phyloP scores from a whole-genome alignment of 306 rosid genomes.

The Betula pendula region DNA sequence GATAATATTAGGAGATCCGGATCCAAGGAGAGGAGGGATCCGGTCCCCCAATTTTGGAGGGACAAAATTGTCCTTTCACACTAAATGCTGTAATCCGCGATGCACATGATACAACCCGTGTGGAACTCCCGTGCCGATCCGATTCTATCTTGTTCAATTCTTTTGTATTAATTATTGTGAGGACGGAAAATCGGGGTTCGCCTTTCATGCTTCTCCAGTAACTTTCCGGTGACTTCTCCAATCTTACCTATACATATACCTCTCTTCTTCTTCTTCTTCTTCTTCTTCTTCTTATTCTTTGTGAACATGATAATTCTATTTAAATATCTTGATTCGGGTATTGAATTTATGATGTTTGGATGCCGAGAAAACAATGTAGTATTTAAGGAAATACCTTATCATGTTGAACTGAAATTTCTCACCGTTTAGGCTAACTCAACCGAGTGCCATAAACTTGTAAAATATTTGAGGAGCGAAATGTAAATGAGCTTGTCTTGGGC shows the following conservation, averaged over 20 bases:
- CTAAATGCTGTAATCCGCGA: background rate
- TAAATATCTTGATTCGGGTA: background rate
- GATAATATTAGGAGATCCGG: too few relatives aligned
- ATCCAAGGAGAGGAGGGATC: too few relatives aligned
- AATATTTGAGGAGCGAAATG: background rate
- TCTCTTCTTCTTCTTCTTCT: background rate
- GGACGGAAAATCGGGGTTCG: background rate
- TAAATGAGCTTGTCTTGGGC: background rate
- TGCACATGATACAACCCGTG: background rate
- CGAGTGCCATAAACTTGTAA: background rate
- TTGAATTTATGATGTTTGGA: slow-evolving; percentile 21
- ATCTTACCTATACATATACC: background rate
- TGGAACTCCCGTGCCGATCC: background rate
- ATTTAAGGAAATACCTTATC: background rate
- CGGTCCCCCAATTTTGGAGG: too few relatives aligned
- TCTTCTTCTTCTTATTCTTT: background rate
- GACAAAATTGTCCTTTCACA: too few relatives aligned
- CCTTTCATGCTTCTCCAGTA: background rate
- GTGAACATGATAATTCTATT: background rate
- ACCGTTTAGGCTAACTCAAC: background rate
- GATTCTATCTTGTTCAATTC: background rate
- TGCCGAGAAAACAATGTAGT: slow-evolving; percentile 1
- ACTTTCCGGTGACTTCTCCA: background rate
- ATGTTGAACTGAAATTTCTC: background rate
- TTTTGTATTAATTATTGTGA: background rate